These are phyloP conservation scores for Fusarium metavorans DNA, from an alignment of 2,329 filamentous ascomycete species.

Conservation along the genomic window DNA sequence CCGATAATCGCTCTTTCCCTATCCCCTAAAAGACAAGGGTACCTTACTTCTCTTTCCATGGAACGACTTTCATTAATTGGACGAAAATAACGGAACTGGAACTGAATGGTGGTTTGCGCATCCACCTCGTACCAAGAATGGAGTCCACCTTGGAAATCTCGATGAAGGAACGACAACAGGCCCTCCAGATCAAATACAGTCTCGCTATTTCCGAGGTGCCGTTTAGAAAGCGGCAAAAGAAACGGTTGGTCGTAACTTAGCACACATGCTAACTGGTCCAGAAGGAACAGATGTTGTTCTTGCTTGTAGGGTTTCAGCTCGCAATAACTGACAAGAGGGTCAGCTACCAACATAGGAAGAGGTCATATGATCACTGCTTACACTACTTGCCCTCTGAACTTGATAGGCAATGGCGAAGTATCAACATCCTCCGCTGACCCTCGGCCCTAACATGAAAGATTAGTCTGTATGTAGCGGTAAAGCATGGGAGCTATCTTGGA, in stretches of 20 bases:
- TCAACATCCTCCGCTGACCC: fast-evolving
- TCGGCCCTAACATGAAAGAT: neutral
- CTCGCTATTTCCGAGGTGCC: too few species aligned
- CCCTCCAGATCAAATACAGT: too few species aligned
- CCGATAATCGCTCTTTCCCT: neutral
- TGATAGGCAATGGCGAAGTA: neutral
- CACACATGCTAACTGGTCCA: neutral
- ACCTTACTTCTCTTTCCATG: too few species aligned
- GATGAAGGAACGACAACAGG: neutral
- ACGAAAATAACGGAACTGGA: neutral
- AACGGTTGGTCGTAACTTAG: neutral
- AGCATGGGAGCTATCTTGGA: neutral
- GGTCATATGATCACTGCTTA: neutral
- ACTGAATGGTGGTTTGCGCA: too few species aligned
- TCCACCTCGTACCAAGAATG: neutral
- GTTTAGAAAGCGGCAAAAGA: neutral
- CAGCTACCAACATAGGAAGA: neutral
- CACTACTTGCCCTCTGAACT: neutral
- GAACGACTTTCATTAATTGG: neutral
- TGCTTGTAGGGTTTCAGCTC: neutral
- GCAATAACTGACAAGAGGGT: neutral
- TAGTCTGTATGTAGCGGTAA: neutral
- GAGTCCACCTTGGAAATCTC: neutral
- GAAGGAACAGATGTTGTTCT: neutral
- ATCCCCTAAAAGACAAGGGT: neutral